Conservation (phyloP, 164 flowering plant genomes). For the Aristolochia californica region DNA sequence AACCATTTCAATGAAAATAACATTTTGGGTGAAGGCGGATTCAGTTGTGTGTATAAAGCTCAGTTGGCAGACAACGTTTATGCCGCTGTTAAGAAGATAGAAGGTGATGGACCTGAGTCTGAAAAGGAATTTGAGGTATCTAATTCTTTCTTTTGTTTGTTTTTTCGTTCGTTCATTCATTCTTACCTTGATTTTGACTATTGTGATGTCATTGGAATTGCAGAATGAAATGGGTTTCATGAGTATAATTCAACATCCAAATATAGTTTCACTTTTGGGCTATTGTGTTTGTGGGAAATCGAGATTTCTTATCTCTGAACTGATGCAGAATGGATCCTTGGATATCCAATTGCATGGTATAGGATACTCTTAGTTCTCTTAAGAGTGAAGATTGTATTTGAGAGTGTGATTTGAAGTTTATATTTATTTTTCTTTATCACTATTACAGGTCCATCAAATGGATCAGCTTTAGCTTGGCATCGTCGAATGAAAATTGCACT, state of each 20-base stretch:
- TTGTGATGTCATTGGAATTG: slow-evolving; percentile 13
- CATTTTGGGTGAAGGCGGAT: slow-evolving; percentile 68
- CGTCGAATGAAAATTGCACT: slow-evolving; percentile 87
- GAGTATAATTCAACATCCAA: slow-evolving; percentile 63
- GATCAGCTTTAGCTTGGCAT: slow-evolving; percentile 74
- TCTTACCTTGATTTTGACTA: not conserved
- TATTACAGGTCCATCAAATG: slow-evolving; percentile 60
- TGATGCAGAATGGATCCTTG: slow-evolving; percentile 89
- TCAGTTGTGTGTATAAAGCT: slow-evolving; percentile 76
- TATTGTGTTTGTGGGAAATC: slow-evolving; percentile 46
- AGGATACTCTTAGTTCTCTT: not conserved
- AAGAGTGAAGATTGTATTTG: not conserved
- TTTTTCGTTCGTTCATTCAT: not conserved
- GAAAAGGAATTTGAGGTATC: slow-evolving; percentile 72
- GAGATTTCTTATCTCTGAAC: slow-evolving; percentile 65
- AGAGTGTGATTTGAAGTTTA: not conserved
- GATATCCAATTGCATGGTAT: slow-evolving; percentile 82
- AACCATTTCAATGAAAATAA: slow-evolving; percentile 43
- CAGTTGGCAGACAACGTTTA: slow-evolving; percentile 32
- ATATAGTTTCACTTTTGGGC: slow-evolving; percentile 67
- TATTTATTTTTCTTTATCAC: not conserved
- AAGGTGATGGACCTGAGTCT: slow-evolving; percentile 38
- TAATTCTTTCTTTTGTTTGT: not conserved
- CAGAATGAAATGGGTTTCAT: slow-evolving; percentile 84
- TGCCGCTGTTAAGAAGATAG: slow-evolving; percentile 71